phyloP scores from a whole-genome alignment of 2,329 filamentous ascomycete species.

The Zymoseptoria ardabiliae region DNA sequence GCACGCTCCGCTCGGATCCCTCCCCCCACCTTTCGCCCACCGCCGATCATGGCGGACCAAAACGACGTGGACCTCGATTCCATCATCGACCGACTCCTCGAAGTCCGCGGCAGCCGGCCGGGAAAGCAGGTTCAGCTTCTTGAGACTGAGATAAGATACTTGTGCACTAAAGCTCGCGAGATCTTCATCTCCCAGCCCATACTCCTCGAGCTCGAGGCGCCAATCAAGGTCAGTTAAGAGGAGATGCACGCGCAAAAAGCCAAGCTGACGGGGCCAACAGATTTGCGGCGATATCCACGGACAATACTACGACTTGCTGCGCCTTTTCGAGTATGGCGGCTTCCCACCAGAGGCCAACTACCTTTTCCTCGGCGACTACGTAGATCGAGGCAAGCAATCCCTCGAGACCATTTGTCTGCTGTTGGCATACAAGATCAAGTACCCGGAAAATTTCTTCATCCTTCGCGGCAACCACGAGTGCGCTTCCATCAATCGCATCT shows the following conservation, averaged over 20 bases:
- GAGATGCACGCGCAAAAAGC: not conserved
- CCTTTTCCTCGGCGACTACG: constrained; percentile 97
- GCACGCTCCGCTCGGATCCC: constrained; percentile 12
- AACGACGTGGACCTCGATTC: constrained; percentile 97
- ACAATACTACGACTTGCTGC: constrained; percentile 96
- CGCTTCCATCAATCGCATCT: constrained; percentile 97
- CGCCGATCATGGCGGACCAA: constrained; percentile 59
- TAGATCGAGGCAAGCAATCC: constrained; percentile 97
- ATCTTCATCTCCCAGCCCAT: constrained; percentile 99
- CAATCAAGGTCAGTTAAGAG: constrained; percentile 74
- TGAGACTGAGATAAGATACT: constrained; percentile 90
- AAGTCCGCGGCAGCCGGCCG: constrained; percentile 94
- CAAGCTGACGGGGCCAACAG: constrained; percentile 43
- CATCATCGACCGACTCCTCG: constrained; percentile 96
- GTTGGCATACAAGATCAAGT: constrained; percentile 99
- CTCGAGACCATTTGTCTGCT: constrained; percentile 97
- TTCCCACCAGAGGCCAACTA: constrained; percentile 99
- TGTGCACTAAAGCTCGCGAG: constrained; percentile 97
- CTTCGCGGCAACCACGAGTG: constrained; percentile 98
- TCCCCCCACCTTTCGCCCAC: constrained; percentile 4
- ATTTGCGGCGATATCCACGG: constrained; percentile 99
- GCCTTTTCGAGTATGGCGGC: constrained; percentile 95
- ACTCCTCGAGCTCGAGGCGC: constrained; percentile 91
- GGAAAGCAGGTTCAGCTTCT: constrained; percentile 98
- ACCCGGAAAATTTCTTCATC: constrained; percentile 99